Conservation (phyloP, 257 asterid genomes). For the Handroanthus guayacan region DNA sequence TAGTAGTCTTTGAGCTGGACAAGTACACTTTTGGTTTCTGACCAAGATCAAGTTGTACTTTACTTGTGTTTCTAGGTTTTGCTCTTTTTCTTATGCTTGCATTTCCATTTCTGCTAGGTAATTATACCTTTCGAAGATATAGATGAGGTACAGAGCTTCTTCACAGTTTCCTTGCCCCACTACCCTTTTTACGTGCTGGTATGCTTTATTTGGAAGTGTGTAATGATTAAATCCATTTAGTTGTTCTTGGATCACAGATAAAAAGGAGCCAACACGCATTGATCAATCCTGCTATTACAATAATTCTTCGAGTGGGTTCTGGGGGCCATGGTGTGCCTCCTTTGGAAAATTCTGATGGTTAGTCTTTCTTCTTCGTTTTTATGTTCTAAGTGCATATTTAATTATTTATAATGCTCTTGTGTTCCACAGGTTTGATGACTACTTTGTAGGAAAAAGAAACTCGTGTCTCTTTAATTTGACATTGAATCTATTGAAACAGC, state of each 20-base stretch:
- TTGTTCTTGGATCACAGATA: slow-evolving; percentile 58
- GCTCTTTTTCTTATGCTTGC: slow-evolving; percentile 33
- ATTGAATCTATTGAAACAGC: slow-evolving; percentile 27
- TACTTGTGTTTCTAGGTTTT: slow-evolving; percentile 15
- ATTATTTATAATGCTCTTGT: slow-evolving; percentile 17
- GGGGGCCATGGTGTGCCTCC: slow-evolving; percentile 97
- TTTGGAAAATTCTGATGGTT: slow-evolving; percentile 85
- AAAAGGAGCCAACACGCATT: slow-evolving; percentile 91
- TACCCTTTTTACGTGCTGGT: slow-evolving; percentile 26
- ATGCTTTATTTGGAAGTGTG: slow-evolving; percentile 33
- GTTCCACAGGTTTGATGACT: slow-evolving; percentile 21
- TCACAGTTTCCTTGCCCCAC: slow-evolving; percentile 34
- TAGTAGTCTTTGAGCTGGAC: background rate
- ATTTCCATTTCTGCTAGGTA: slow-evolving; percentile 62
- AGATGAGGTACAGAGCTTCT: slow-evolving; percentile 73
- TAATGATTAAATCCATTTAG: slow-evolving; percentile 29
- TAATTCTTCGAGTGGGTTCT: slow-evolving; percentile 82
- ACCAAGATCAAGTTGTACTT: background rate
- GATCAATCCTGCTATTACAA: slow-evolving; percentile 85
- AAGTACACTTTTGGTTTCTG: slow-evolving; percentile 27
- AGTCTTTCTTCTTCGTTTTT: slow-evolving; percentile 39
- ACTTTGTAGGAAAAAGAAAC: slow-evolving; percentile 12
- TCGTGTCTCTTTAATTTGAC: slow-evolving; percentile 32
- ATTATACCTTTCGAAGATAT: slow-evolving; percentile 87
- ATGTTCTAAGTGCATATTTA: slow-evolving; percentile 24